phyloP scores from a whole-genome alignment of 805 yeast species.

The Ogataea minuta region DNA sequence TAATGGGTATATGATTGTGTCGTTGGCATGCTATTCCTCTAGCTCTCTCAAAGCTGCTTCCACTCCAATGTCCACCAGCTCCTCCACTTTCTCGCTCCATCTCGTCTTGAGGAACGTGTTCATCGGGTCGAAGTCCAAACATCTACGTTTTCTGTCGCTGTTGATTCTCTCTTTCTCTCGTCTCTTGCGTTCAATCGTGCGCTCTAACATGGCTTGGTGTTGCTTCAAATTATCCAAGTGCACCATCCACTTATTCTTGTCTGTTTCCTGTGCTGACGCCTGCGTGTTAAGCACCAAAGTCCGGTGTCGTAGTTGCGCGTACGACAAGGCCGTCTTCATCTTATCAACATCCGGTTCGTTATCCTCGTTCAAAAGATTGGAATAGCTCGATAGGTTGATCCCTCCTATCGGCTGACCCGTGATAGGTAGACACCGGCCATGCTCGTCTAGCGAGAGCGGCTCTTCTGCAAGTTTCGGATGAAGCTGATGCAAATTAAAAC shows the following conservation, averaged over 20 bases:
- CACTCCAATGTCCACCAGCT: conserved; percentile 38
- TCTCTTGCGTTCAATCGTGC: conserved; percentile 35
- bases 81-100: conserved; percentile 50
- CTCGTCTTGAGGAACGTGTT: conserved; percentile 44
- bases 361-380: conserved; percentile 17
- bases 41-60: conserved; percentile 30
- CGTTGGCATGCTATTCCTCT: conserved; percentile 1
- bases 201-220: conserved; percentile 29
- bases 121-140: conserved; percentile 43
- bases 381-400: conserved; percentile 19
- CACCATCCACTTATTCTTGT: conserved; percentile 37
- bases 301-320: conserved; percentile 39
- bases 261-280: conserved; percentile 10
- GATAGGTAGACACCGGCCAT: conserved; percentile 6
- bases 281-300: conserved; percentile 35
- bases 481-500: conserved; percentile 12
- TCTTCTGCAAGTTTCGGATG: conserved; percentile 14
- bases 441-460: background rate
- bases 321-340: conserved; percentile 40
- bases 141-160: conserved; percentile 40
- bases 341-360: conserved; percentile 20
- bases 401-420: conserved; percentile 16
- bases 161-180: conserved; percentile 44
- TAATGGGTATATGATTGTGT: conserved; percentile 1
- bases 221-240: conserved; percentile 35